These are phyloP conservation scores for Arabidopsis lyrata DNA, from an alignment of 441 rosid genomes.

Conservation along the genomic window DNA sequence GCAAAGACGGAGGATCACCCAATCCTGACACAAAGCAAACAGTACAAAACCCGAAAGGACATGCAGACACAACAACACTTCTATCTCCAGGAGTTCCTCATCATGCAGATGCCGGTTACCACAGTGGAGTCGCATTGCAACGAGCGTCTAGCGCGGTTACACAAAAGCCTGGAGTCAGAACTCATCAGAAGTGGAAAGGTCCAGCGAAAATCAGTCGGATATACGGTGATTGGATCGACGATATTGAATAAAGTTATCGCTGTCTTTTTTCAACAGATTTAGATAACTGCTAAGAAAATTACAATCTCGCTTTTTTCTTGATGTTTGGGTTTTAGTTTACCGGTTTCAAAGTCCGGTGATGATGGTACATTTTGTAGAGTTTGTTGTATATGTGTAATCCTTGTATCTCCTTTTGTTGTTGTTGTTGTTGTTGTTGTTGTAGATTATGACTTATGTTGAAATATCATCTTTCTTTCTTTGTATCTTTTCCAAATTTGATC, in stretches of 20 bases:
- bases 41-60: constrained; percentile 55
- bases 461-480: not conserved
- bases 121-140: constrained; percentile 67
- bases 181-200: constrained; percentile 91
- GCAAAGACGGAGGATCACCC: constrained; percentile 54
- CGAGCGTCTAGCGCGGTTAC: constrained; percentile 61
- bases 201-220: constrained; percentile 93
- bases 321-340: constrained; percentile 21
- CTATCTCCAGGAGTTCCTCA: constrained; percentile 56
- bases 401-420: constrained; percentile 31
- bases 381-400: constrained; percentile 38
- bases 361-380: constrained; percentile 43
- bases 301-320: not conserved
- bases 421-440: constrained; percentile 39
- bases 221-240: constrained; percentile 99
- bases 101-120: constrained; percentile 62
- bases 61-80: constrained; percentile 54
- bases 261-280: not conserved
- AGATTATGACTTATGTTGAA: constrained; percentile 28
- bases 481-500: not conserved
- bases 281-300: constrained; percentile 18
- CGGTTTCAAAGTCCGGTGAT: constrained; percentile 21
- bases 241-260: constrained; percentile 52
- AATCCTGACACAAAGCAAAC: constrained; percentile 62
- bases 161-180: constrained; percentile 81